Evolutionary conservation across 1,284 basidiomycete genomes (phyloP).

Genomic region (Phlebopus sp.): DNA sequence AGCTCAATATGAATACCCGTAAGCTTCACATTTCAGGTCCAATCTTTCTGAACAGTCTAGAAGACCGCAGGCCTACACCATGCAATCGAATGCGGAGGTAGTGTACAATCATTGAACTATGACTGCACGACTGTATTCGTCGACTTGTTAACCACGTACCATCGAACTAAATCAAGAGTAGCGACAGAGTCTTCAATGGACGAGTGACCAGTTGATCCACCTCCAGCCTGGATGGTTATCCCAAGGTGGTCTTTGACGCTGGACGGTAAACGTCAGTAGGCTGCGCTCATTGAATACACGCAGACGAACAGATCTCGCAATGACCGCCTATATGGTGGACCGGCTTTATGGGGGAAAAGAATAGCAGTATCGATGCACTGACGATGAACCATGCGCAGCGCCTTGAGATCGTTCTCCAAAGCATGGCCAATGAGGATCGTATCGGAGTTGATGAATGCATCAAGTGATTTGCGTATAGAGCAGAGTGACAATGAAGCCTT

Average conservation of each 20-base stretch:
- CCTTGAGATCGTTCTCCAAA: slow-evolving; percentile 88
- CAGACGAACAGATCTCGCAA: slow-evolving; percentile 71
- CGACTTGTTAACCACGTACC: slow-evolving; percentile 59
- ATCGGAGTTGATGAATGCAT: slow-evolving; percentile 66
- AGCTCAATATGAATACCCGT: too few relatives aligned
- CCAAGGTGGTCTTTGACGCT: slow-evolving; percentile 79
- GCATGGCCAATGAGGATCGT: slow-evolving; percentile 86
- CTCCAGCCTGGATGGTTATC: slow-evolving; percentile 74
- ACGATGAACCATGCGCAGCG: slow-evolving; percentile 80
- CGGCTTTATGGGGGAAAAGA: slow-evolving; percentile 79
- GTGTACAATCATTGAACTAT: slow-evolving; percentile 12
- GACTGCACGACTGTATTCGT: slow-evolving; percentile 21
- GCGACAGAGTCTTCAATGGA: slow-evolving; percentile 82
- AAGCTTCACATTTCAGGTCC: too few relatives aligned
- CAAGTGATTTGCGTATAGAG: slow-evolving; percentile 64
- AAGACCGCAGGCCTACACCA: too few relatives aligned
- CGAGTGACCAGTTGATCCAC: slow-evolving; percentile 73
- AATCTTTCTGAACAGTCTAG: too few relatives aligned
- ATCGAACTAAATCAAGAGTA: slow-evolving; percentile 81
- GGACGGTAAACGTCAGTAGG: slow-evolving; percentile 3
- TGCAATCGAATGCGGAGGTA: background rate
- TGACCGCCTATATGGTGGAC: slow-evolving; percentile 75
- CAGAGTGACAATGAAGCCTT: slow-evolving; percentile 64
- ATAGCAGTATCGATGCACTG: slow-evolving; percentile 81
- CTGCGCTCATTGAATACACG: background rate